These are phyloP conservation scores for Scedosporium minutisporum DNA, from an alignment of 2,329 filamentous ascomycete species.

Conservation along the genomic window DNA sequence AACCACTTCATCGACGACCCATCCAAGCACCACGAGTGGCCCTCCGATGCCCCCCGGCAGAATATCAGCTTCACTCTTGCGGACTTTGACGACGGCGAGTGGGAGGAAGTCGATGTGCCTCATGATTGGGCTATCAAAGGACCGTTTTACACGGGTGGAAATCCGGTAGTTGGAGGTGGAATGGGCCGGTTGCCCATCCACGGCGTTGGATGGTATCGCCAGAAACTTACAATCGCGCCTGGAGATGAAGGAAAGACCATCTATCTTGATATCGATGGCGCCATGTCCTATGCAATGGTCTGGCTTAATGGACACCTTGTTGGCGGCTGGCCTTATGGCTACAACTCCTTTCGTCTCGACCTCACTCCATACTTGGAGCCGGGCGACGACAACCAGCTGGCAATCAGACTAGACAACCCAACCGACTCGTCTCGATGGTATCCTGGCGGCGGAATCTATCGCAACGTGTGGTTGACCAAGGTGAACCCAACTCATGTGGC, in stretches of 20 bases:
- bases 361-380: conserved; percentile 31
- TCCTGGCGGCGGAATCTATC: conserved; percentile 42
- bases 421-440: conserved; percentile 42
- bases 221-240: conserved; percentile 8
- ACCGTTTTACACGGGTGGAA: conserved; percentile 27
- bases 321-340: conserved; percentile 42
- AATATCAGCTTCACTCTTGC: conserved; percentile 21
- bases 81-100: conserved; percentile 28
- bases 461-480: conserved; percentile 44
- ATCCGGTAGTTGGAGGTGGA: conserved; percentile 24
- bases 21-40: conserved; percentile 19
- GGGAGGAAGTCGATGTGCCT: conserved; percentile 31
- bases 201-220: conserved; percentile 45
- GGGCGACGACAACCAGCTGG: conserved; percentile 28
- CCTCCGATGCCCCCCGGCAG: conserved; percentile 9
- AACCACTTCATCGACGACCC: conserved; percentile 28
- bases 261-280: conserved; percentile 39
- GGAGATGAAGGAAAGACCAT: conserved; percentile 25
- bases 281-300: conserved; percentile 41
- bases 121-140: conserved; percentile 41
- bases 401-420: conserved; percentile 41
- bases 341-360: conserved; percentile 40
- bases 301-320: conserved; percentile 41
- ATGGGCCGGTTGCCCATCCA: conserved; percentile 36
- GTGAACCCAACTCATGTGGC: conserved; percentile 34